Percentiles rank a stretch among this genome's conserved stretches.
Evolutionary conservation across 1,139 yeast species (phyloP).

Genomic region (Scheffersomyces lignicola): DNA sequence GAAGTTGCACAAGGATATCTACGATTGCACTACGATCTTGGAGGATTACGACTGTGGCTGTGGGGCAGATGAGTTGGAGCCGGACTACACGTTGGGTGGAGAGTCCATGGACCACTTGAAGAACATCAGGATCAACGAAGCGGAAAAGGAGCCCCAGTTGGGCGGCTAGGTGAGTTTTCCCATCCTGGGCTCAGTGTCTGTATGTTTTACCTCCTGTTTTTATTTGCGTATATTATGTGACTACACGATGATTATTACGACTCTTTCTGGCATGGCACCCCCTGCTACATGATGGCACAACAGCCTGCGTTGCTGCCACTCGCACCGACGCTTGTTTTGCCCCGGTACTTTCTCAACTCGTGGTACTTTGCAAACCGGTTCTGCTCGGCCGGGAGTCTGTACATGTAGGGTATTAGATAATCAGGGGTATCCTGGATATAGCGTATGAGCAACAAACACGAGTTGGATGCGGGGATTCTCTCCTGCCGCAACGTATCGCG

Average conservation of each 20-base stretch:
- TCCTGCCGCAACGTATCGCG: constrained; percentile 55
- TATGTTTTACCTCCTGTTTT: neutral
- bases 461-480: constrained; percentile 68
- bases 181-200: neutral
- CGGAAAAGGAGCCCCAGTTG: constrained; percentile 33
- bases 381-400: constrained; percentile 49
- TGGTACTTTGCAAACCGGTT: constrained; percentile 44
- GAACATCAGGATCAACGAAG: constrained; percentile 43
- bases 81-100: constrained; percentile 36
- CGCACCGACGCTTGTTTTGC: constrained; percentile 8
- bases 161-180: constrained; percentile 28
- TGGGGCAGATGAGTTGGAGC: constrained; percentile 65
- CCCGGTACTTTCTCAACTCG: constrained; percentile 14
- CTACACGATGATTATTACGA: too few species aligned
- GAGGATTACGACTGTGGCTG: constrained; percentile 98
- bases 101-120: constrained; percentile 42
- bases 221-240: neutral
- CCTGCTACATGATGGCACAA: constrained; percentile 40
- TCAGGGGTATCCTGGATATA: constrained; percentile 52
- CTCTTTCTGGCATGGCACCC: too few species aligned
- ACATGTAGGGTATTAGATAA: constrained; percentile 50
- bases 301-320: constrained; percentile 31
- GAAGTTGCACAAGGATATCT: constrained; percentile 63
- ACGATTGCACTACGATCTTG: constrained; percentile 80
- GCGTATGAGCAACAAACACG: constrained; percentile 50